Base-by-base conservation (phyloP, 1,284 basidiomycete species). In the Puccinia horiana region DNA sequence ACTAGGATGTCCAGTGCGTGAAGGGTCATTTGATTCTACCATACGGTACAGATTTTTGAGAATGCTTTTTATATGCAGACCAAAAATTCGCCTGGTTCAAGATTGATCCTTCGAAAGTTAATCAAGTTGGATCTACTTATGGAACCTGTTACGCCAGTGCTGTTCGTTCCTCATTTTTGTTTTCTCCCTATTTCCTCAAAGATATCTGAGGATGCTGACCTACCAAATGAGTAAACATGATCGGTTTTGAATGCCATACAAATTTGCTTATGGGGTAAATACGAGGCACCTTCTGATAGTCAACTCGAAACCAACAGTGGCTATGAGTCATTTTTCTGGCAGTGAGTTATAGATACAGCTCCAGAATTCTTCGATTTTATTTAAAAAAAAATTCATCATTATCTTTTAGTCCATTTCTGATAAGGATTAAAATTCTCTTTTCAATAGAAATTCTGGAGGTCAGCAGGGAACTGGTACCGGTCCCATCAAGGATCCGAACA, bases 1-100 rank as follows among this genome's bases (percentile, higher is more conserved):
- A 73, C 70, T 37, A 54, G 70, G 29, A 54, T 73, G 2, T 54
- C 70, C 18, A 54, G 70, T 73, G 23, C 9, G 70, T 47, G 6
- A 40, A 11, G n/a, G 1, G 12, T 35, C 58, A 61, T 35, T 35
- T 14, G n/a, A n/a, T n/a, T 35, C 5, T 61, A 35, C 18, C 58
- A 32, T 35, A 35, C 63, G 20, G 2, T 67, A 9, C 12, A 35
- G 29, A 61, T 35, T 16, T 58, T 42, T 47, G 42, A 37, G 14
- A 20, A 35, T 37, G 29, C 6, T 49, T 54, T 1, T 54, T 37
- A 2, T 26, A 14, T 58, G 18, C 58, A 76, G 74, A 61, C 56
- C 78, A 81, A 52, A 61, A 72, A 44, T 81, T 81, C 35, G 78
- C 69, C n/a, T 81, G 69, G 67, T 81, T 81, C 35, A n/a, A 72